These are phyloP conservation scores for Aspergillaceae sp. DNA, from an alignment of 2,329 filamentous ascomycete species.

Conservation along the genomic window DNA sequence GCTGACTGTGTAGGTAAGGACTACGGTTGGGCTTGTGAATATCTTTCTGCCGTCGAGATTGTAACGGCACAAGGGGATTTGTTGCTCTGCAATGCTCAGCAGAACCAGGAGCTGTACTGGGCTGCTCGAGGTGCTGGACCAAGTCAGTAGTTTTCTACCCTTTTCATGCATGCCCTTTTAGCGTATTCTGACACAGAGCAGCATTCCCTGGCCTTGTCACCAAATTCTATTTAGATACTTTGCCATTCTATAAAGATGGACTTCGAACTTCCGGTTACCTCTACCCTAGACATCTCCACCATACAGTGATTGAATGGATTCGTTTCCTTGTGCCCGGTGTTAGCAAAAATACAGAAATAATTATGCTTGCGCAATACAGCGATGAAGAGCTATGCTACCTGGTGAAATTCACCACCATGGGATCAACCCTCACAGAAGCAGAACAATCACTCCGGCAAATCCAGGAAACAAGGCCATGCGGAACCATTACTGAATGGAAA, in stretches of 20 bases:
- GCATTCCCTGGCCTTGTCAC: slow-evolving; percentile 46
- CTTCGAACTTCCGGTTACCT: slow-evolving; percentile 36
- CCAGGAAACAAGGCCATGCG: slow-evolving; percentile 30
- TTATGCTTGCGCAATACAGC: slow-evolving; percentile 19
- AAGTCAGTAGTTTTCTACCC: slow-evolving; percentile 19
- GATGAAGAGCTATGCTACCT: slow-evolving; percentile 7
- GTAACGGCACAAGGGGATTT: slow-evolving; percentile 38
- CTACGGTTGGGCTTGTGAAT: slow-evolving; percentile 49
- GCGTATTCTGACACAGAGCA: background rate
- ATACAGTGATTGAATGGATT: slow-evolving; percentile 42
- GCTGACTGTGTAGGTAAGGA: slow-evolving; percentile 26
- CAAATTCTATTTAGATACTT: slow-evolving; percentile 41
- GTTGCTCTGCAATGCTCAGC: slow-evolving; percentile 15
- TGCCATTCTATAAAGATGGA: slow-evolving; percentile 11
- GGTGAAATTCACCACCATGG: slow-evolving; percentile 12
- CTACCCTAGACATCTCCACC: slow-evolving; percentile 40
- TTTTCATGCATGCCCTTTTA: background rate
- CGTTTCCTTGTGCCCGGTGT: slow-evolving; percentile 12
- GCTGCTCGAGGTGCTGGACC: slow-evolving; percentile 42
- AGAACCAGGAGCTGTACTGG: slow-evolving; percentile 44
- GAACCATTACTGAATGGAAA: slow-evolving; percentile 30
- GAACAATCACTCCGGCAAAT: slow-evolving; percentile 7
- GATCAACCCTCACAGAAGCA: slow-evolving; percentile 7
- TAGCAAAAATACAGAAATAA: slow-evolving; percentile 17
- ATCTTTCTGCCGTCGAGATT: slow-evolving; percentile 39